phyloP scores from a whole-genome alignment of 2,329 filamentous ascomycete species.

The Diaporthe sp. region DNA sequence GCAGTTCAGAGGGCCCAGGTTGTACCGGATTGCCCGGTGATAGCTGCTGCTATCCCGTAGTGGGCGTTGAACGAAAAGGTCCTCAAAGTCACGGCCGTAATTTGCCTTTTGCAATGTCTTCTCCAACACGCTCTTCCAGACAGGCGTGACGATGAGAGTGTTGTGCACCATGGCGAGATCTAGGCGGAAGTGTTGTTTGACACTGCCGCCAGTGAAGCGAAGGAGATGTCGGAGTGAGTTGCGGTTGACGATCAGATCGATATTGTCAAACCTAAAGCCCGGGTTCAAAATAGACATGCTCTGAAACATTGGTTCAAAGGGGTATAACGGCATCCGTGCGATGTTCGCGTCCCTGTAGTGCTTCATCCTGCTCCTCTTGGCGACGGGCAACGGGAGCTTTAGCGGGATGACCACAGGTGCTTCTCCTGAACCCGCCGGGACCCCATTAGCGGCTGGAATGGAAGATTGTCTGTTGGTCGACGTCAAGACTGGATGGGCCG shows the following conservation, averaged over 20 bases:
- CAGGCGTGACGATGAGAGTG: constrained; percentile 29
- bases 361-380: neutral
- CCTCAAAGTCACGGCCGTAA: constrained; percentile 28
- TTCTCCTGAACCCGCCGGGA: neutral
- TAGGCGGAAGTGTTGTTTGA: constrained; percentile 10
- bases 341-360: constrained; percentile 26
- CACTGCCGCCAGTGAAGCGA: constrained; percentile 33
- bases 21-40: constrained; percentile 31
- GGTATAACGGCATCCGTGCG: constrained; percentile 35
- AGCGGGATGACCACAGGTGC: constrained; percentile 18
- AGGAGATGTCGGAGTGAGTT: constrained; percentile 41
- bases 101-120: neutral
- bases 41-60: constrained; percentile 2
- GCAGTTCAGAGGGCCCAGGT: constrained; percentile 27
- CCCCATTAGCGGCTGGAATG: neutral
- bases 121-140: constrained; percentile 8
- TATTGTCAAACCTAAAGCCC: constrained; percentile 38
- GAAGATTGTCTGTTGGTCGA: neutral
- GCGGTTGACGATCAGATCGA: constrained; percentile 45
- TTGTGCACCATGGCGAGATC: constrained; percentile 29
- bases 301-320: constrained; percentile 44
- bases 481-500: neutral
- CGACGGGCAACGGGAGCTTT: neutral
- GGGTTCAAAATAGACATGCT: constrained; percentile 41
- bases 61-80: neutral